These are phyloP conservation scores for Rhodotorula paludigena DNA, from an alignment of 768 basidiomycete species.

Conservation along the genomic window DNA sequence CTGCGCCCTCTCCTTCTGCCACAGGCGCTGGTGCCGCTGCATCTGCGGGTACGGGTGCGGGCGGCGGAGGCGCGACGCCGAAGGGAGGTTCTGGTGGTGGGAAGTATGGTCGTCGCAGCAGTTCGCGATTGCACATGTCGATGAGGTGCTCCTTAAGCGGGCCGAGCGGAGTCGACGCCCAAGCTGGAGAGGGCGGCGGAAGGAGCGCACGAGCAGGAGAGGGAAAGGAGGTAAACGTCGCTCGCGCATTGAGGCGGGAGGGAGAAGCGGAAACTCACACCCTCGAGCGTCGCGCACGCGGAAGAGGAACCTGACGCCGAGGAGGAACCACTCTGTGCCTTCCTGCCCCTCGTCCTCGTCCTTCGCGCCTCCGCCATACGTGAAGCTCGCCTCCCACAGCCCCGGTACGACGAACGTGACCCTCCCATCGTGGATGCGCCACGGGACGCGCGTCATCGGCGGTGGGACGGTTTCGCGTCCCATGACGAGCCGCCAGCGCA, in stretches of 20 bases:
- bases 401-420: slow-evolving; percentile 68
- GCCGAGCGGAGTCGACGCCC: slow-evolving; percentile 29
- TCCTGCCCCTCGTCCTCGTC: slow-evolving; percentile 48
- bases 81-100: background rate
- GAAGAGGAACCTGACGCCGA: slow-evolving; percentile 59
- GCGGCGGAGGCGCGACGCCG: background rate
- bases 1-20: background rate
- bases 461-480: slow-evolving; percentile 73
- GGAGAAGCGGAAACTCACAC: slow-evolving; percentile 40
- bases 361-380: slow-evolving; percentile 56
- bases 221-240: too few relatives aligned
- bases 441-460: slow-evolving; percentile 59
- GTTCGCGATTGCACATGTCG: slow-evolving; percentile 37
- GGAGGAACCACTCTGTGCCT: slow-evolving; percentile 60
- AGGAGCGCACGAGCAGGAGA: background rate
- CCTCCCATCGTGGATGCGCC: slow-evolving; percentile 70
- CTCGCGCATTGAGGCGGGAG: too few relatives aligned
- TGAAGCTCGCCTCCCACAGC: slow-evolving; percentile 69
- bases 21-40: background rate
- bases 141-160: slow-evolving; percentile 40
- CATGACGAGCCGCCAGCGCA: slow-evolving; percentile 67
- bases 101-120: slow-evolving; percentile 22
- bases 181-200: slow-evolving; percentile 14
- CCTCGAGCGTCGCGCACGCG: slow-evolving; percentile 48
- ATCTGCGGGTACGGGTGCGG: background rate